These are phyloP conservation scores for Fusarium lyarnte DNA, from an alignment of 2,329 filamentous ascomycete genomes.

Conservation along the genomic window DNA sequence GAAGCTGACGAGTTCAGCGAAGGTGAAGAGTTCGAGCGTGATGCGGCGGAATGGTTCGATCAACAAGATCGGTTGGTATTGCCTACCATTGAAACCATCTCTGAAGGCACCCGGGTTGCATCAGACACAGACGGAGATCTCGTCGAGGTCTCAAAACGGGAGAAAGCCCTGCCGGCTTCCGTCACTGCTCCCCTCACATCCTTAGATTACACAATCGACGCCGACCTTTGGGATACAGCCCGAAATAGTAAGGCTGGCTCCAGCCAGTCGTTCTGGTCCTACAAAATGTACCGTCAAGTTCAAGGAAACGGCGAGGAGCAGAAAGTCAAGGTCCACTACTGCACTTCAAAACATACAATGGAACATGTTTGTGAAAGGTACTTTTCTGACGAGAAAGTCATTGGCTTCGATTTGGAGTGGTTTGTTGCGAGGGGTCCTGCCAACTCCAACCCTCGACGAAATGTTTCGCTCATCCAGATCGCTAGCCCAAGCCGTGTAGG, in stretches of 20 bases:
- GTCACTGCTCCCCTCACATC: conserved; percentile 41
- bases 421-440: conserved; percentile 58
- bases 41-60: conserved; percentile 41
- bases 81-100: background rate
- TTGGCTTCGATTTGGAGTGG: conserved; percentile 97
- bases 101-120: conserved; percentile 5
- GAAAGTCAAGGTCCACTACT: conserved; percentile 79
- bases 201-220: conserved; percentile 45
- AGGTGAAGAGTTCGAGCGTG: conserved; percentile 40
- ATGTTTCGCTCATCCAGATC: conserved; percentile 85
- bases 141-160: background rate
- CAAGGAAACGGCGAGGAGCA: conserved; percentile 53
- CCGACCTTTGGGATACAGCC: conserved; percentile 52
- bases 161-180: background rate
- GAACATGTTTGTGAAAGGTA: conserved; percentile 71
- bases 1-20: conserved; percentile 34
- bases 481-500: conserved; percentile 80
- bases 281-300: conserved; percentile 71
- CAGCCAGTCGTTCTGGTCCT: conserved; percentile 71
- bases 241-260: conserved; percentile 56
- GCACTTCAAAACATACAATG: conserved; percentile 71
- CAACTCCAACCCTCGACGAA: conserved; percentile 64
- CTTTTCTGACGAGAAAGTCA: conserved; percentile 73
- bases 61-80: conserved; percentile 30
- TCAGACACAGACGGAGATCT: conserved; percentile 4